phyloP scores from a whole-genome alignment of 225 moss, liverwort and hornwort species.

The Straminergon stramineum region DNA sequence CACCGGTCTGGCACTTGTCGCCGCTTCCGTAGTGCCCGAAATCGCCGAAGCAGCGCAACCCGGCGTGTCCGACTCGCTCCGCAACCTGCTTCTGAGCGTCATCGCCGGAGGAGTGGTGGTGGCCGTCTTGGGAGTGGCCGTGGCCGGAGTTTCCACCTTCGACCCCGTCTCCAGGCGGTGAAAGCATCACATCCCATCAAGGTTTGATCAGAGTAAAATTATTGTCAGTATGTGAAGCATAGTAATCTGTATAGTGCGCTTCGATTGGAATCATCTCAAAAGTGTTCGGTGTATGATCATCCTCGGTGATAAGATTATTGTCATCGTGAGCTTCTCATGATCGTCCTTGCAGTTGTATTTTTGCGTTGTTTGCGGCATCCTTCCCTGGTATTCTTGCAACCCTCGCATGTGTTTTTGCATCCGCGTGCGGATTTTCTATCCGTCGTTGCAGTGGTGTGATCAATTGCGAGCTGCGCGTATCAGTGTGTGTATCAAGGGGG shows the following conservation, averaged over 20 bases:
- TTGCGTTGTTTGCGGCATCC: background rate
- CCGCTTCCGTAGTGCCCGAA: slow-evolving; percentile 66
- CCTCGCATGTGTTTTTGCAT: background rate
- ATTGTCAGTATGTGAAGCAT: background rate
- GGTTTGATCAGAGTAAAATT: background rate
- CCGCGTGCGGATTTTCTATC: background rate
- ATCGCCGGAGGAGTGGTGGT: slow-evolving; percentile 75
- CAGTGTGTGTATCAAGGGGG: background rate
- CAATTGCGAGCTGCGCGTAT: background rate
- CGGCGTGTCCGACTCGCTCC: slow-evolving; percentile 77
- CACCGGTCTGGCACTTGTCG: slow-evolving; percentile 53
- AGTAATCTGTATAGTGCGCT: slow-evolving; percentile 21
- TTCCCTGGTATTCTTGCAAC: background rate
- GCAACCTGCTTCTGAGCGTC: slow-evolving; percentile 82
- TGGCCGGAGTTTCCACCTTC: slow-evolving; percentile 89
- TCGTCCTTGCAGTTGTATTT: background rate
- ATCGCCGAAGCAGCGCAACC: slow-evolving; percentile 85
- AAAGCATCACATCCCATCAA: background rate
- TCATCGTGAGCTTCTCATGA: background rate
- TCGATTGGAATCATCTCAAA: slow-evolving; percentile 9
- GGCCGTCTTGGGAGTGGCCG: slow-evolving; percentile 37
- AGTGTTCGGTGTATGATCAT: background rate
- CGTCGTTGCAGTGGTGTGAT: background rate
- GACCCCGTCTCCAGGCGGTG: slow-evolving; percentile 80
- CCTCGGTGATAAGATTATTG: slow-evolving; percentile 1